Evolutionary conservation across 2,329 filamentous ascomycete species (phyloP), one percentile per base, ranked within the genome.

Genomic region (Hymenoscyphus albidus): DNA sequence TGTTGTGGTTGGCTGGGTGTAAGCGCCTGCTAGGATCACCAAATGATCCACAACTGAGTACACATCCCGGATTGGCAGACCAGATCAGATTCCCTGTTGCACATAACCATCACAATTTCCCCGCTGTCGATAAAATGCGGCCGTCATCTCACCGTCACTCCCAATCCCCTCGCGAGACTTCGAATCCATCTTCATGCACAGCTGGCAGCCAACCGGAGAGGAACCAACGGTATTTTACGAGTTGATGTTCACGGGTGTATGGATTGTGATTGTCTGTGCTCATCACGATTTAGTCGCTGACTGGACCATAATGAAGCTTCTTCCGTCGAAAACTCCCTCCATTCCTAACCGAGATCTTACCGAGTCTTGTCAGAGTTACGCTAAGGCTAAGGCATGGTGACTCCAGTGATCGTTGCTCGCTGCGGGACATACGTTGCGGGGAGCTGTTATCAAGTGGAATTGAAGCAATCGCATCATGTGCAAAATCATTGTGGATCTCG

Each of bases 81-180:
- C 18, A 27, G 18, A 27, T 22, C 48, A 10, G 7, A 10, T 27
- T 54, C 18, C 48, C 48, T 54, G 48, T 54, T 22, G 48, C 48
- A 54, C 18, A 22, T 35, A 35, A 6, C 35, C 9, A 27, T 27
- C 18, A 27, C 18, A 13, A 5, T 54, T 54, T 27, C 18, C 48
- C 48, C 48, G 48, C 48, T 54, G 18, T 27, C 18, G 22, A 54
- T 54, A 54, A 54, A 54, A 54, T 54, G 48, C 48, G 18, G 4
- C 48, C 18, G 12, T 51, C 35, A n/a, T 51, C 48, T 60, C 58
- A 44, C 38, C 44, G 58, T 60, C 40, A 60, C 58, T 42, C 42
- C 18, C 22, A 59, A 59, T 59, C 22, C 35, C 39, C 18, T 44
- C 58, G 10, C 18, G 27, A 27, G 27, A 27, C 13, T 4, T 14